Base-by-base conservation (phyloP, 1,284 basidiomycete genomes). In the Trametes hirsuta region DNA sequence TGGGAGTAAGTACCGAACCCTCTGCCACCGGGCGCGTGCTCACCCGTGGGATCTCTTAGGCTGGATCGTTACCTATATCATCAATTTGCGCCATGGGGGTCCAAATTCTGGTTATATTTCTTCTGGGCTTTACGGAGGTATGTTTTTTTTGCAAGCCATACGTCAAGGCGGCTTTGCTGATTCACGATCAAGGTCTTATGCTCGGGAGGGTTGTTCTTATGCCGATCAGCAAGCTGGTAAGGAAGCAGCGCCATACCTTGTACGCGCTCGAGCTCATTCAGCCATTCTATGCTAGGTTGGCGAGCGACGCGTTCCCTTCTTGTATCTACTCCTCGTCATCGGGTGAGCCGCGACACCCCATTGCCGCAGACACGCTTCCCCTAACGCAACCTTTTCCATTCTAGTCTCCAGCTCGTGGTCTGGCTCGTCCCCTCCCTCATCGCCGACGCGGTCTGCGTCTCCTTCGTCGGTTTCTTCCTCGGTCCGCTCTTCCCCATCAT, bases 341-440 rank as follows among this genome's bases (percentile, higher is more conserved):
- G 68, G 53, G 75, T 76, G 53, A 24, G 73, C 65, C 8, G 21
- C 40, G 0, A 49, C 15, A 22, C 35, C 34, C 25, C 25, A 10
- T 21, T 15, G 6, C 4, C 39, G 12, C 22, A n/a, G 6, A 14
- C 40, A 30, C 11, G 14, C 40, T 39, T 6, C 36, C 35, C 44
- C 53, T 50, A 22, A 35, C 25, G 25, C 36, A 15, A 5, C n/a
- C 40, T n/a, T 4, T 39, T 4, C n/a, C 25, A 9, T 30, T n/a
- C 4, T 36, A 81, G 79, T 14, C 71, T 85, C 30, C 82, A 87
- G 62, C 65, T 88, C 39, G 71, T 83, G 24, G 73, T 87, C 14
- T 86, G 85, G 85, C 73, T 84, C 15, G 81, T 84, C 0, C 84
- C 83, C 0, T 82, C 78, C 6, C 71, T 86, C 40, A 74, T 84